Conservation (phyloP, 2,329 filamentous ascomycete genomes). For the Exophiala spinifera region DNA sequence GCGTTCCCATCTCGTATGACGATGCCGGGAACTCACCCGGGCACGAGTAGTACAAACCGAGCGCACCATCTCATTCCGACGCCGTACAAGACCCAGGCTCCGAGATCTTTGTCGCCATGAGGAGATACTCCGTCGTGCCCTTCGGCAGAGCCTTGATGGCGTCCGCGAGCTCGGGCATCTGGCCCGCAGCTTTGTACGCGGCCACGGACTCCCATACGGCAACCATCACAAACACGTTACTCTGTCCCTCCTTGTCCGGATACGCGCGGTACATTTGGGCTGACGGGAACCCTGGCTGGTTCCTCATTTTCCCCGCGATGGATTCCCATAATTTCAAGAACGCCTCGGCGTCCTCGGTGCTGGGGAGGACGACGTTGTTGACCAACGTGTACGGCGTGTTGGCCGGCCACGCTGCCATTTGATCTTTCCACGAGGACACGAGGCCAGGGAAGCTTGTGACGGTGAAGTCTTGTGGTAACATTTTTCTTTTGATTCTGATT, state of each 20-base stretch:
- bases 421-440: background rate
- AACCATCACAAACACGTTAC: background rate
- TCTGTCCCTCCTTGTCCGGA: background rate
- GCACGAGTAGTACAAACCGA: background rate
- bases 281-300: background rate
- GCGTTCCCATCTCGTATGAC: no score
- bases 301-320: background rate
- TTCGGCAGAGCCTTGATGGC: background rate
- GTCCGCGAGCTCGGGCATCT: background rate
- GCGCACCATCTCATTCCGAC: background rate
- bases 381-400: slow-evolving; percentile 1
- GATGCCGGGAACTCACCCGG: no score
- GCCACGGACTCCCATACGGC: background rate
- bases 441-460: background rate
- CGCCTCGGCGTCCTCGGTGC: background rate
- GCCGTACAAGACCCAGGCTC: background rate
- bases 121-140: background rate
- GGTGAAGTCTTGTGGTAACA: background rate
- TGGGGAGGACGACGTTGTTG: background rate
- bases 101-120: slow-evolving; percentile 1
- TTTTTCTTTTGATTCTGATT: no score
- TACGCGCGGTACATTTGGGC: background rate
- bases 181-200: background rate
- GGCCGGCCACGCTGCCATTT: background rate
- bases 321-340: background rate